These are phyloP conservation scores for Claviceps cyperi DNA, from an alignment of 2,329 filamentous ascomycete species.

Conservation along the genomic window DNA sequence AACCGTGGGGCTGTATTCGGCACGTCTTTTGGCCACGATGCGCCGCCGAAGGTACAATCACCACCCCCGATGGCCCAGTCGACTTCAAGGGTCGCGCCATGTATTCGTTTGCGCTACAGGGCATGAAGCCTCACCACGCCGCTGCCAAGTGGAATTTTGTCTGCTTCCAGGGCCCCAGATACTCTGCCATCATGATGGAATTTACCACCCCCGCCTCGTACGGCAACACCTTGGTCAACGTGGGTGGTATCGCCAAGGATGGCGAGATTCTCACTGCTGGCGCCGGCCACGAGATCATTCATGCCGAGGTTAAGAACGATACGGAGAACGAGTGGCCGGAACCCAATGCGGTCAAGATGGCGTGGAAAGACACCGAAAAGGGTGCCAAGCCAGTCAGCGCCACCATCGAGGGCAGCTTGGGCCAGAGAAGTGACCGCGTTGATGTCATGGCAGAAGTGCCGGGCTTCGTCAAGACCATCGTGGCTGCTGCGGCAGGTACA, in stretches of 20 bases:
- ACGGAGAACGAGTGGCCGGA: conserved; percentile 77
- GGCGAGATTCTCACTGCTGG: conserved; percentile 66
- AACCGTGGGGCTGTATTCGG: conserved; percentile 86
- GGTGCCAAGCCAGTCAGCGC: conserved; percentile 63
- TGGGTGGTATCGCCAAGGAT: conserved; percentile 71
- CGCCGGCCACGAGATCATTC: conserved; percentile 47
- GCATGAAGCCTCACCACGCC: conserved; percentile 98
- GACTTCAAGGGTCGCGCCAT: conserved; percentile 70
- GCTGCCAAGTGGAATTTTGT: conserved; percentile 87
- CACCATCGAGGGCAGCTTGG: conserved; percentile 53
- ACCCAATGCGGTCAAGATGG: conserved; percentile 58
- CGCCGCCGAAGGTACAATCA: conserved; percentile 65
- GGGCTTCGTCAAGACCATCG: conserved; percentile 87
- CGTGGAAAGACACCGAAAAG: conserved; percentile 64
- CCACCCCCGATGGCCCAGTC: conserved; percentile 66
- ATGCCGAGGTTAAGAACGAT: conserved; percentile 58
- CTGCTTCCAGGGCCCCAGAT: conserved; percentile 75
- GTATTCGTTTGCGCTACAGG: conserved; percentile 77
- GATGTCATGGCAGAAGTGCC: conserved; percentile 97
- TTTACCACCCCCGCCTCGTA: conserved; percentile 91
- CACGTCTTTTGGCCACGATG: conserved; percentile 93
- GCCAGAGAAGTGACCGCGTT: conserved; percentile 56
- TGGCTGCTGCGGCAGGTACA: conserved; percentile 74
- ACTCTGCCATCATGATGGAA: conserved; percentile 89
- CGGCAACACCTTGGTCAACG: conserved; percentile 66